Base-by-base conservation (phyloP, 2,329 filamentous ascomycete species). In the Trichoderma citrinoviride region DNA sequence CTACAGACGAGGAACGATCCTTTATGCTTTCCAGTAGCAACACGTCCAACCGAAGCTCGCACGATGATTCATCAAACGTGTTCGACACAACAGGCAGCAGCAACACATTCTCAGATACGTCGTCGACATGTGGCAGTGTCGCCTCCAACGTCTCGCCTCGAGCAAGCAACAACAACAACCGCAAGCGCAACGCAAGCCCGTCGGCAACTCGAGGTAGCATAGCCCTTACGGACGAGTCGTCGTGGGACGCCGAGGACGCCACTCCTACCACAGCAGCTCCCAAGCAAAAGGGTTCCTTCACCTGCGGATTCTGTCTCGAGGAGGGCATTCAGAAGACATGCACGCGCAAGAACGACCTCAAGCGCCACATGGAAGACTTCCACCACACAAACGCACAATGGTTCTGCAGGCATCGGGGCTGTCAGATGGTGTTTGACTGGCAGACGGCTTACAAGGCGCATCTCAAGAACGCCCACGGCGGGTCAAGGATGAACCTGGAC, bases 351-450 rank as follows among this genome's bases (percentile, higher is more conserved):
- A 81, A 81, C 65, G 81, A 82, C 64, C 71, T 82, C 54, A 82
- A 82, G 69, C 77, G 81, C 14, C 81, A 82, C 61, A 80, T 82
- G 40, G 78, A 81, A 62, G 77, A 81, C 66, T 81, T 81, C 58
- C 81, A 82, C 69, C 78, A 80, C 65, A 79, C 76, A 64, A 78
- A 82, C 63, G 77, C 79, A 3, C 77, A 81, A 65, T 82, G 79
- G 79, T 75, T 76, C 55, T 82, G 81, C 66, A 75, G 78, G 5
- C 77, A 81, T 57, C 76, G 75, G 1, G 78, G 77, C 23, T 82
- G 81, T 68, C 71, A 72, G 44, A 77, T 78, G 75, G 76, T 79
- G 7, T 82, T 81, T 67, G 81, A 82, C 70, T 82, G 79, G 77
- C 77, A 80, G 68, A 79, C 76, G 21, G 80, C 79, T 17, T 82